These are phyloP conservation scores for Uronychia binucleata DNA, from an alignment of 73 alveolate species.

Conservation along the genomic window DNA sequence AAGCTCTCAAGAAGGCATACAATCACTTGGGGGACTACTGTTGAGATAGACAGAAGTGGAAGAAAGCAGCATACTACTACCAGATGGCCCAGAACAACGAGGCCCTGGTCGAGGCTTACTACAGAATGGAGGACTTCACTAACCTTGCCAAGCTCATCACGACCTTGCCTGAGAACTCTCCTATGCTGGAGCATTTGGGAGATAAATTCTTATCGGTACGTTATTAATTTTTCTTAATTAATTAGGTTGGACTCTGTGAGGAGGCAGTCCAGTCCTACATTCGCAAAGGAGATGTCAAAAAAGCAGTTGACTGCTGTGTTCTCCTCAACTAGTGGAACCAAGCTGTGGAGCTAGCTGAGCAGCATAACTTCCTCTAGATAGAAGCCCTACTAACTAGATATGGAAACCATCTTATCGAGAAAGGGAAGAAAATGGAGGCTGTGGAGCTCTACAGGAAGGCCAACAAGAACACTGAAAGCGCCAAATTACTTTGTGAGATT, in stretches of 20 bases:
- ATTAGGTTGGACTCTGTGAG: conserved; percentile 87
- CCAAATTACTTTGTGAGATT: conserved; percentile 88
- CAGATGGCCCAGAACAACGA: conserved; percentile 83
- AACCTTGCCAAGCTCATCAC: conserved; percentile 79
- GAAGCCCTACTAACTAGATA: conserved; percentile 97
- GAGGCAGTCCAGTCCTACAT: conserved; percentile 96
- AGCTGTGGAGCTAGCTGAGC: conserved; percentile 99
- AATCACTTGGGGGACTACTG: conserved; percentile 78
- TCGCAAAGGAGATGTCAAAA: conserved; percentile 95
- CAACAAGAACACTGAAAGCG: conserved; percentile 99
- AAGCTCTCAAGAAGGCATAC: conserved; percentile 81
- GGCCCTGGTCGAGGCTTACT: conserved; percentile 86
- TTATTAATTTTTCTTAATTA: too few species aligned
- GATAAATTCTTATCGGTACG: conserved; percentile 87
- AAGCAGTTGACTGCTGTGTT: conserved; percentile 98
- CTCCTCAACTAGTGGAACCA: conserved; percentile 97
- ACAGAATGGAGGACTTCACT: conserved; percentile 86
- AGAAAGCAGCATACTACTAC: conserved; percentile 83
- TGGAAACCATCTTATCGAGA: conserved; percentile 96
- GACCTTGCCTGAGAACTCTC: conserved; percentile 87
- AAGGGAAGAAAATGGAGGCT: conserved; percentile 99
- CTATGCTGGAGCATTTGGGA: conserved; percentile 82
- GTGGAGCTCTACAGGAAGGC: conserved; percentile 99
- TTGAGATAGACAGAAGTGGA: conserved; percentile 83
- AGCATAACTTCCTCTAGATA: conserved; percentile 97